Base-by-base conservation (phyloP, 805 yeast genomes). In the Ogataea pignaliae region DNA sequence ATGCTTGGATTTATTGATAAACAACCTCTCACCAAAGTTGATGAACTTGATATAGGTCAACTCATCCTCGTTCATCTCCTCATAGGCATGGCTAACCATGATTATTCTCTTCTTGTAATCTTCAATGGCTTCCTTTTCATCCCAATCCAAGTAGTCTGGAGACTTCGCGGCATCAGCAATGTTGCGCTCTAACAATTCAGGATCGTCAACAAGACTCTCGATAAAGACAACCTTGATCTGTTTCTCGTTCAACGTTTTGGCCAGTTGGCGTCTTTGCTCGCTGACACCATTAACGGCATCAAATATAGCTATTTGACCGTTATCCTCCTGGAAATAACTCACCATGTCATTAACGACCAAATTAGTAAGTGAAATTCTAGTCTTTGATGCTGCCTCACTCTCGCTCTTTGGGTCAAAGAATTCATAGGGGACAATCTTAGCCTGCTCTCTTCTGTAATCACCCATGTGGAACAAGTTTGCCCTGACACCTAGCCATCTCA, bases 401-500 rank as follows among this genome's bases (percentile, higher is more conserved):
- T 57, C 62, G 7, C 85, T 80, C 17, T 65, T 68, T 7, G 83
- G 81, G 33, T 79, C 72, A 59, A 83, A 83, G 60, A 85, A 82
- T 51, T 85, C 91, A 37, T 73, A 75, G n/a, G 88, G 81, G 16
- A 81, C 76, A 44, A 72, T 72, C 42, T 71, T 73, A 13, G 76
- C 60, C 29, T 57, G 63, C 16, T 71, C 70, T 50, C 97, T 76
- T 56, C 97, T 76, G 60, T 90, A 91, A 62, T 93, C 95, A 18
- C 97, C 93, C 48, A 90, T 76, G 65, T 91, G 98, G 68, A 88
- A 91, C 28, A 88, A 80, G 55, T 88, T 90, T 1, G 97, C 83
- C 57, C 86, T 83, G 16, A 93, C 98, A 5, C 99, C 99, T 37
- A 93, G 71, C 99, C 99, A 93, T 56, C 97, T 76, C 53, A 95